These are phyloP conservation scores for Guadua angustifolia DNA, from an alignment of 176 grass and related monocot genomes.

Conservation along the genomic window DNA sequence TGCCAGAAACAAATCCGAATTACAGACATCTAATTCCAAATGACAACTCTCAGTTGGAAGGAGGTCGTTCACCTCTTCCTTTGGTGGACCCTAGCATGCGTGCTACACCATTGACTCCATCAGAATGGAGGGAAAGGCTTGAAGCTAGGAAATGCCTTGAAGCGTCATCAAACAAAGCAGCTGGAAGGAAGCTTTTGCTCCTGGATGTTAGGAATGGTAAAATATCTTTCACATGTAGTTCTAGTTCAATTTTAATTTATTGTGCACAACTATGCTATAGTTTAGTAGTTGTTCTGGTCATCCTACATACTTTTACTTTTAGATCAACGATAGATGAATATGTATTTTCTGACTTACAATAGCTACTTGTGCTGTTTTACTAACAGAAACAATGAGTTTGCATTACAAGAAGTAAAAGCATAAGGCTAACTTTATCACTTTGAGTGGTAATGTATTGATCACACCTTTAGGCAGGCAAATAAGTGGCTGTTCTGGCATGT, in stretches of 20 bases:
- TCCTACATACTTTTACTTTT: background rate
- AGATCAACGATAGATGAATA: background rate
- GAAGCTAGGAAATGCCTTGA: slow-evolving; percentile 52
- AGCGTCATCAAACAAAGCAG: slow-evolving; percentile 34
- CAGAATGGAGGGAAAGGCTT: slow-evolving; percentile 74
- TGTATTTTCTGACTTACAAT: background rate
- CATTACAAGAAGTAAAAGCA: background rate
- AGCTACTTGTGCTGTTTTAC: background rate
- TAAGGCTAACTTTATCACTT: background rate
- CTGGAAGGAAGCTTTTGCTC: slow-evolving; percentile 60
- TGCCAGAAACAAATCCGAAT: slow-evolving; percentile 9
- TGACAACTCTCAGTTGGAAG: slow-evolving; percentile 70
- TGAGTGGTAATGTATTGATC: background rate
- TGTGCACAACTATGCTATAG: background rate
- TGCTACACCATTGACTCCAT: slow-evolving; percentile 72
- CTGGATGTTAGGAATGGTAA: slow-evolving; percentile 96
- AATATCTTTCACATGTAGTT: slow-evolving; percentile 33
- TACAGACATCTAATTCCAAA: slow-evolving; percentile 42
- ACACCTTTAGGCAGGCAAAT: background rate
- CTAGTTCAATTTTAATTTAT: background rate
- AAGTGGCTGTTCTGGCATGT: background rate
- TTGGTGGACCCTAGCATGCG: slow-evolving; percentile 70
- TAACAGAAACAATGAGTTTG: background rate
- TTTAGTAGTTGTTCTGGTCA: background rate
- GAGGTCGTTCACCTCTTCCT: slow-evolving; percentile 85